phyloP scores from a whole-genome alignment of 768 basidiomycete genomes.

The Neoboletus subvelutipes region DNA sequence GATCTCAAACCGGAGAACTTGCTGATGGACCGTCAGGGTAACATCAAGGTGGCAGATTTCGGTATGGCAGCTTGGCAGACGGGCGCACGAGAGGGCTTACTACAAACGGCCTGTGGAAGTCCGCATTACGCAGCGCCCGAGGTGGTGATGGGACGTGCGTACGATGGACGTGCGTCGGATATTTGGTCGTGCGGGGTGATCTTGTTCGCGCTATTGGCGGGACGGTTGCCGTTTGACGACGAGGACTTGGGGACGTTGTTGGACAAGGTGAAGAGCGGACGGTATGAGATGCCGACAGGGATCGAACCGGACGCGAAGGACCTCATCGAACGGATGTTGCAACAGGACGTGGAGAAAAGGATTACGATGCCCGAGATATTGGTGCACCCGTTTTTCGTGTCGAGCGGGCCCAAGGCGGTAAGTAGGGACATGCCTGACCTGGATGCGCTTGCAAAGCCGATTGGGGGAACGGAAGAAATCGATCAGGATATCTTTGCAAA shows the following conservation, averaged over 20 bases:
- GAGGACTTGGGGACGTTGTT: constrained; percentile 77
- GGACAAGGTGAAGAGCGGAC: constrained; percentile 73
- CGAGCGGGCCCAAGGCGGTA: constrained; percentile 47
- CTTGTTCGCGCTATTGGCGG: constrained; percentile 83
- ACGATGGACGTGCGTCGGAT: constrained; percentile 86
- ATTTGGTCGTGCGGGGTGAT: constrained; percentile 98
- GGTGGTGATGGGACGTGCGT: constrained; percentile 77
- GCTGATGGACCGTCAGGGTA: constrained; percentile 75
- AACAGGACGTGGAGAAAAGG: constrained; percentile 66
- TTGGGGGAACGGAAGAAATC: constrained; percentile 61
- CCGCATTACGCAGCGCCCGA: constrained; percentile 96
- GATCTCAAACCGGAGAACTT: constrained; percentile 96
- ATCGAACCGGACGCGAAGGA: constrained; percentile 72
- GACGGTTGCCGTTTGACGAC: constrained; percentile 90
- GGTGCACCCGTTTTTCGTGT: constrained; percentile 74
- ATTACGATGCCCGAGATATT: constrained; percentile 85
- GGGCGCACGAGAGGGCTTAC: constrained; percentile 51
- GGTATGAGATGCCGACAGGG: constrained; percentile 69
- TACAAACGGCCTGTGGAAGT: constrained; percentile 88
- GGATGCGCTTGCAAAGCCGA: constrained; percentile 66
- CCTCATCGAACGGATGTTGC: constrained; percentile 78
- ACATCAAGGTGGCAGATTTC: constrained; percentile 95
- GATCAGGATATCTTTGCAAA: constrained; percentile 91
- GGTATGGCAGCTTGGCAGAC: constrained; percentile 96
- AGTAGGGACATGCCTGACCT: constrained; percentile 54